These are phyloP conservation scores for Fusarium acutatum DNA, from an alignment of 2,329 filamentous ascomycete genomes.

Conservation along the genomic window DNA sequence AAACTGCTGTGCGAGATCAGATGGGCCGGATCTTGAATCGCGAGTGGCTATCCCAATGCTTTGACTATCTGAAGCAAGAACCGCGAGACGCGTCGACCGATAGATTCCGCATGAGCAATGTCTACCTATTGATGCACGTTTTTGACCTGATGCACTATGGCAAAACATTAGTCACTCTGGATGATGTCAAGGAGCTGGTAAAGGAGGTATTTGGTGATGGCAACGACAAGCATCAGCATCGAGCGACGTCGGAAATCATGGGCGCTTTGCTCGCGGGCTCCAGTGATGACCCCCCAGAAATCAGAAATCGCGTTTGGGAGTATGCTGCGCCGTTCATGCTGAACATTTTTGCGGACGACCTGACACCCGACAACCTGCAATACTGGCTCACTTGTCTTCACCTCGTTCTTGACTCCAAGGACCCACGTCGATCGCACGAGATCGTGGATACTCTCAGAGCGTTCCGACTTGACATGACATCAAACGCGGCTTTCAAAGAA, in stretches of 20 bases:
- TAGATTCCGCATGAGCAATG: constrained; percentile 88
- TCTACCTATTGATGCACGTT: constrained; percentile 85
- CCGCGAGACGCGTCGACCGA: constrained; percentile 84
- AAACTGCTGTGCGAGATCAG: constrained; percentile 75
- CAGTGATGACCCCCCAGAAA: constrained; percentile 77
- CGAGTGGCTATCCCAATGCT: constrained; percentile 87
- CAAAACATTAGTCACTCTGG: constrained; percentile 78
- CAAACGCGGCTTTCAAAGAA: constrained; percentile 98
- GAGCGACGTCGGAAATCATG: constrained; percentile 92
- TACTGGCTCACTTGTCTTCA: constrained; percentile 98
- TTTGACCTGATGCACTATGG: constrained; percentile 90
- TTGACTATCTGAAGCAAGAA: constrained; percentile 95
- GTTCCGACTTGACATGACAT: constrained; percentile 92
- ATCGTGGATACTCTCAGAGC: constrained; percentile 82
- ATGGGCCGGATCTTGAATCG: constrained; percentile 83
- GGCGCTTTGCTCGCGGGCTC: constrained; percentile 85
- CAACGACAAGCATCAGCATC: constrained; percentile 96
- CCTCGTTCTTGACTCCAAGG: constrained; percentile 85
- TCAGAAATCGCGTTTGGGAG: constrained; percentile 81
- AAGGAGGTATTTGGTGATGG: constrained; percentile 86
- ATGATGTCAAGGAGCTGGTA: constrained; percentile 86
- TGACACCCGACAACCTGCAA: constrained; percentile 91
- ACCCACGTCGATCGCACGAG: constrained; percentile 87
- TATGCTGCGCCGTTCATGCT: constrained; percentile 91
- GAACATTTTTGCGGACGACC: constrained; percentile 84